These are phyloP conservation scores for Claviceps monticola DNA, from an alignment of 2,329 filamentous ascomycete genomes.

Conservation along the genomic window DNA sequence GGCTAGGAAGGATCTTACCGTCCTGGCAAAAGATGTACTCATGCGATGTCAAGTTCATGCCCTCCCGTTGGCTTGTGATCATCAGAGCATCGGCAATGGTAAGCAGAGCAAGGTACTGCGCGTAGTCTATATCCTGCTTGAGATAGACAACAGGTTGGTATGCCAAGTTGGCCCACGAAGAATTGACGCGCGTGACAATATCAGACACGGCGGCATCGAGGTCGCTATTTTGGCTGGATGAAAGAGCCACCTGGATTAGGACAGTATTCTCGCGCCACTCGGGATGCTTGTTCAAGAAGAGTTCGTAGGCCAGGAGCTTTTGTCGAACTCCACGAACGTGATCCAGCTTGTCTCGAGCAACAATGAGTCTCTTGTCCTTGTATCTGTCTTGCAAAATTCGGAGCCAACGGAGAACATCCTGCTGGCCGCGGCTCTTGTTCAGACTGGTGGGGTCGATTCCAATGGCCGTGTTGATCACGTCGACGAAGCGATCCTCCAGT, in stretches of 20 bases:
- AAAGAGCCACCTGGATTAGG: constrained; percentile 85
- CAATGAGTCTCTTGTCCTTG: constrained; percentile 77
- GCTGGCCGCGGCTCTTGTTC: constrained; percentile 53
- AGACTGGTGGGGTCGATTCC: constrained; percentile 79
- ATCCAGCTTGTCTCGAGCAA: constrained; percentile 88
- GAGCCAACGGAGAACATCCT: constrained; percentile 67
- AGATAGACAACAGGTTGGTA: constrained; percentile 90
- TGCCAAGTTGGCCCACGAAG: constrained; percentile 74
- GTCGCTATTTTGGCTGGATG: constrained; percentile 76
- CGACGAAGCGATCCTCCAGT: constrained; percentile 83
- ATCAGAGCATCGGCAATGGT: constrained; percentile 84
- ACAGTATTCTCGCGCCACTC: constrained; percentile 81
- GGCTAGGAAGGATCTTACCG: constrained; percentile 51
- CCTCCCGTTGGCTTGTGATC: constrained; percentile 89
- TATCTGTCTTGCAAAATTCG: constrained; percentile 71
- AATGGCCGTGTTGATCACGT: constrained; percentile 74
- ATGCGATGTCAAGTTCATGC: constrained; percentile 93
- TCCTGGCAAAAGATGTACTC: constrained; percentile 93
- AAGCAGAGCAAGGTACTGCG: constrained; percentile 83
- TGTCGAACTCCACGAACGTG: constrained; percentile 84
- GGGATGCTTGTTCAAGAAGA: constrained; percentile 89
- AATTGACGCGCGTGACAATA: constrained; percentile 90
- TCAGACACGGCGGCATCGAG: constrained; percentile 80
- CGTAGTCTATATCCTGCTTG: constrained; percentile 86
- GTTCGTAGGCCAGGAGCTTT: constrained; percentile 81